Evolutionary conservation across 331 rosid genomes (phyloP), one percentile per base, ranked within the genome.

Genomic region (Phaseolus coccineus): DNA sequence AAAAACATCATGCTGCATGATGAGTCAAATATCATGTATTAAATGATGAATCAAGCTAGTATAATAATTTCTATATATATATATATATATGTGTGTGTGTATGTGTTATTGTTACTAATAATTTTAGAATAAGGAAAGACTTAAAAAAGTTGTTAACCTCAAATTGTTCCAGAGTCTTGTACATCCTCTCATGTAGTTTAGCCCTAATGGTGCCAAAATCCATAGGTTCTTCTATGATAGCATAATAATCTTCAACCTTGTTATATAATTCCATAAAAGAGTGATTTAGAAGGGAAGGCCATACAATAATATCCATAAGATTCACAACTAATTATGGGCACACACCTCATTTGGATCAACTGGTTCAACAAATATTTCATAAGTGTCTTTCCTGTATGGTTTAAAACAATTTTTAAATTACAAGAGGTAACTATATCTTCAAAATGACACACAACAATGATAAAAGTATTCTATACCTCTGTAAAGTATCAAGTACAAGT

Each of bases 141-240:
- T 19, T 19, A 19, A 19, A 74, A 84, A 72, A 30, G 76, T 6
- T 80, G 79, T 52, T 73, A 74, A 92, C 97, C 94, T 92, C 89
- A 83, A 92, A 92, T 73, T 92, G 82, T 70, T 85, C 87, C 48
- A 90, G 81, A 77, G 47, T 88, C 74, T 33, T 69, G 31, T 92
- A 92, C 89, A 87, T 87, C 73, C 91, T 93, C 72, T 92, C 93
- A 28, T 92, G 93, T 63, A 92, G 84, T 84, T 92, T 92, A 64
- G 97, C 97, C 78, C 97, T 90, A 93, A 90, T 88, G 61, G 94
- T 92, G 68, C 94, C 94, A 75, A 90, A 90, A 88, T 92, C 97
- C 97, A 90, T 92, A 63, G 97, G 97, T 59, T 88, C 87, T 81
- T 88, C 48, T 19, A 90, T 86, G 70, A 87, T 83, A 44, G 65